These are phyloP conservation scores for Microstegium vimineum DNA, from an alignment of 176 grass and related monocot species.

Conservation along the genomic window DNA sequence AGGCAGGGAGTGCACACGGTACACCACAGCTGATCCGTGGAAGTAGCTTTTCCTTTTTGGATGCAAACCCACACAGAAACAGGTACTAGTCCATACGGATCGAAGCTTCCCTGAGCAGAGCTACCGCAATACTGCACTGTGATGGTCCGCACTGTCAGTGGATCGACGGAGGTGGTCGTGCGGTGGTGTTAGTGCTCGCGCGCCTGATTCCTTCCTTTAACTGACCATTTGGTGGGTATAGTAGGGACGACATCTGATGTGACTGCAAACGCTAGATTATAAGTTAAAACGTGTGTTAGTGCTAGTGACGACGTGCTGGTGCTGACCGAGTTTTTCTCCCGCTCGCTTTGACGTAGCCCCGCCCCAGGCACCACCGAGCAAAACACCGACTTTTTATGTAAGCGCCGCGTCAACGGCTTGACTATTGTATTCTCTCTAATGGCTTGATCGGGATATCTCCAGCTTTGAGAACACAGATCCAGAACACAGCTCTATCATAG, in stretches of 20 bases:
- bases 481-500: no score
- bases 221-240: background rate
- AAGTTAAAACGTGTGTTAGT: background rate
- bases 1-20: background rate
- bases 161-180: background rate
- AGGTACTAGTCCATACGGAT: background rate
- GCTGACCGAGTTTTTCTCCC: background rate
- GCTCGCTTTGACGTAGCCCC: background rate
- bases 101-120: background rate
- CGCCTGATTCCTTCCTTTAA: background rate
- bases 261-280: background rate
- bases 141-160: background rate
- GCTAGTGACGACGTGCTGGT: background rate
- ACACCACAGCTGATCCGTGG: slow-evolving; percentile 8
- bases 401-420: background rate
- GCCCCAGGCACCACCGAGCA: no score
- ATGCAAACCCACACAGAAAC: no score
- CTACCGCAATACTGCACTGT: background rate
- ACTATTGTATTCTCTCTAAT: no score
- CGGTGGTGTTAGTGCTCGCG: background rate
- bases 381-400: background rate
- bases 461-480: no score
- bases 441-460: no score
- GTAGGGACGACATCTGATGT: background rate
- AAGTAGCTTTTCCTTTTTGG: background rate